These are phyloP conservation scores for Salix purpurea DNA, from an alignment of 345 rosid genomes.

Conservation along the genomic window DNA sequence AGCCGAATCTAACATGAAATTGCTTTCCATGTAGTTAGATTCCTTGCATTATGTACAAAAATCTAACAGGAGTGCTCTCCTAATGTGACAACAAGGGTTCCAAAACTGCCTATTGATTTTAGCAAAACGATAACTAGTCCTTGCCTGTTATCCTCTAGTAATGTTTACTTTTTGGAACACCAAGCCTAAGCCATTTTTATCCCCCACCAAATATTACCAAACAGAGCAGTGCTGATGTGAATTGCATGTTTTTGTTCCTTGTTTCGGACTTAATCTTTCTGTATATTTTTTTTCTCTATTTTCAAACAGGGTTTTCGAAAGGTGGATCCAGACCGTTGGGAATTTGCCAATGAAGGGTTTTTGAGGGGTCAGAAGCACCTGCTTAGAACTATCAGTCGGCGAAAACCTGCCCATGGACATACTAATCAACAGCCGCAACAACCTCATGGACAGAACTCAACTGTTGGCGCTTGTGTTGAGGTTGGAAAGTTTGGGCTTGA, in stretches of 20 bases:
- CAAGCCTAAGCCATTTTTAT: not conserved
- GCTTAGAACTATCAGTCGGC: constrained; percentile 65
- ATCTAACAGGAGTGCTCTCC: not conserved
- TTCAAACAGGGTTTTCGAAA: constrained; percentile 84
- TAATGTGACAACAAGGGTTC: not conserved
- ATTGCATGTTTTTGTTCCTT: not conserved
- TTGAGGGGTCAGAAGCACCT: constrained; percentile 89
- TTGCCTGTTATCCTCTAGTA: not conserved
- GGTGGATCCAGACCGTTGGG: constrained; percentile 98
- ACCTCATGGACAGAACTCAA: constrained; percentile 59
- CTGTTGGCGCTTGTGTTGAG: constrained; percentile 90
- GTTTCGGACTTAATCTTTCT: not conserved
- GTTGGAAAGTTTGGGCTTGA: constrained; percentile 97
- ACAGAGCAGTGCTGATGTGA: not conserved
- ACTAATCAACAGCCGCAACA: constrained; percentile 60
- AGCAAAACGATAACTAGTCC: not conserved
- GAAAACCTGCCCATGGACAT: constrained; percentile 81
- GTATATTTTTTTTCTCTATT: not conserved
- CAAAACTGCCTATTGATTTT: not conserved
- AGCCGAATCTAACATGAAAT: not conserved
- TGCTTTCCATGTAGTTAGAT: not conserved
- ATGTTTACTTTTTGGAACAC: not conserved
- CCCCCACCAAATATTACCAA: no score
- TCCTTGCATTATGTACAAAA: not conserved
- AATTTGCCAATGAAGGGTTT: constrained; percentile 92